A percentile compares a stretch with the other conserved stretches of the same genome.
These are phyloP conservation scores for Penicillium expansum DNA, from an alignment of 2,329 filamentous ascomycete genomes.

Conservation along the genomic window DNA sequence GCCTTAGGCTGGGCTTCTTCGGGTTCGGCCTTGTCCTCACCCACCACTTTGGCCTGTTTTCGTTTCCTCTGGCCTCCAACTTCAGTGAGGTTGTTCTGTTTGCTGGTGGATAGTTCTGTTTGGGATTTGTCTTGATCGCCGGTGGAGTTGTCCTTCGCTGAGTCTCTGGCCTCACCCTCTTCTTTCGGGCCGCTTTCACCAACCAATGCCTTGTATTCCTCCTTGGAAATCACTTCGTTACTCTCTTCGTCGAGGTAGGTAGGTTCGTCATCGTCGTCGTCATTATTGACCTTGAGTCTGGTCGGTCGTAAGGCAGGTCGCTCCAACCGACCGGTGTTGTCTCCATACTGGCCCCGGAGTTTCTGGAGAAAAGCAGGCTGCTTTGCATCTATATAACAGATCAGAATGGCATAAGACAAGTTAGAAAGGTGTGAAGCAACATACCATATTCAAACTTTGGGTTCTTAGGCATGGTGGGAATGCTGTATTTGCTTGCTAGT, in stretches of 20 bases:
- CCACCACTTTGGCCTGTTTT: slow-evolving; percentile 43
- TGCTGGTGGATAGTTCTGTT: slow-evolving; percentile 18
- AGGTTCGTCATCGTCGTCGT: slow-evolving; percentile 44
- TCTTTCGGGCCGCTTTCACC: slow-evolving; percentile 21
- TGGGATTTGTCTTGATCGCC: slow-evolving; percentile 14
- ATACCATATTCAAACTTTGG: slow-evolving; percentile 46
- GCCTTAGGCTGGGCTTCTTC: slow-evolving; percentile 25
- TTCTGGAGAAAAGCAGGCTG: slow-evolving; percentile 45
- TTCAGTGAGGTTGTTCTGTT: slow-evolving; percentile 39
- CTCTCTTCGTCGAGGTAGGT: slow-evolving; percentile 46
- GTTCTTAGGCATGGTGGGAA: slow-evolving; percentile 39
- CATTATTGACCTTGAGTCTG: slow-evolving; percentile 33
- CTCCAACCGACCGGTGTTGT: slow-evolving; percentile 37
- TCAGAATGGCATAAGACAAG: neutral
- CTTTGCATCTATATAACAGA: slow-evolving; percentile 34
- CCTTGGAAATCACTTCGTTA: slow-evolving; percentile 45
- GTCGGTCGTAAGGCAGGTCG: slow-evolving; percentile 37
- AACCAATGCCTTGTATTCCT: slow-evolving; percentile 41
- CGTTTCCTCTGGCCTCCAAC: slow-evolving; percentile 44
- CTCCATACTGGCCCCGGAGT: slow-evolving; percentile 40
- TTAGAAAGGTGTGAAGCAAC: neutral
- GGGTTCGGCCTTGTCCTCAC: slow-evolving; percentile 31
- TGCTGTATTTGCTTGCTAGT: slow-evolving; percentile 4
- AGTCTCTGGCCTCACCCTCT: slow-evolving; percentile 10
- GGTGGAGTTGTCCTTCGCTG: slow-evolving; percentile 14